Evolutionary conservation across 805 yeast genomes (phyloP).

Genomic region (Nakazawaea pomicola): DNA sequence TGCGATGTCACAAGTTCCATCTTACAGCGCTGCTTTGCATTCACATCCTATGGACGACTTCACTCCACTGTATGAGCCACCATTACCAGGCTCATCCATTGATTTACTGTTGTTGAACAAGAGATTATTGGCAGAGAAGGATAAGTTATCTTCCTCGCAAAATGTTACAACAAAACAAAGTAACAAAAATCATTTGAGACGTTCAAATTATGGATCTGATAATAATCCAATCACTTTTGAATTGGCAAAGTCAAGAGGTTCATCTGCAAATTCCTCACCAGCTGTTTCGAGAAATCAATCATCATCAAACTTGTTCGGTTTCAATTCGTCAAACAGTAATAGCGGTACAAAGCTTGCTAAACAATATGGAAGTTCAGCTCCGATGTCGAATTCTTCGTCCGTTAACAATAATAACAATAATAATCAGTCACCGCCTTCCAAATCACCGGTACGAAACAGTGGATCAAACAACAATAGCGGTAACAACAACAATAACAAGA

Average conservation of each 20-base stretch:
- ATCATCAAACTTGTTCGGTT: constrained; percentile 21
- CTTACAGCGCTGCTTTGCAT: constrained; percentile 75
- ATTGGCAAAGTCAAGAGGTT: constrained; percentile 27
- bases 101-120: constrained; percentile 27
- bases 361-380: constrained; percentile 10
- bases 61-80: constrained; percentile 70
- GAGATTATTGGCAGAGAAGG: constrained; percentile 18
- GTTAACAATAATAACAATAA: neutral
- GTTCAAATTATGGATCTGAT: constrained; percentile 15
- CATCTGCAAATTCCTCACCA: constrained; percentile 34
- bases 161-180: neutral
- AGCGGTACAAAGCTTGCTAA: constrained; percentile 11
- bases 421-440: constrained; percentile 12
- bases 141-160: neutral
- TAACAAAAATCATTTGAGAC: constrained; percentile 12
- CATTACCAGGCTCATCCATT: constrained; percentile 34
- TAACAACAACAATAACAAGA: neutral
- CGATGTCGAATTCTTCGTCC: constrained; percentile 2
- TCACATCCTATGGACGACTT: constrained; percentile 43
- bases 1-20: constrained; percentile 68
- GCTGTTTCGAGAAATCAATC: constrained; percentile 33
- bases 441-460: constrained; percentile 10
- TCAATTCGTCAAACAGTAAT: constrained; percentile 9
- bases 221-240: constrained; percentile 18
- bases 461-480: neutral